Evolutionary conservation across 441 rosid species (phyloP).

Genomic region (Jatropha podagrica): DNA sequence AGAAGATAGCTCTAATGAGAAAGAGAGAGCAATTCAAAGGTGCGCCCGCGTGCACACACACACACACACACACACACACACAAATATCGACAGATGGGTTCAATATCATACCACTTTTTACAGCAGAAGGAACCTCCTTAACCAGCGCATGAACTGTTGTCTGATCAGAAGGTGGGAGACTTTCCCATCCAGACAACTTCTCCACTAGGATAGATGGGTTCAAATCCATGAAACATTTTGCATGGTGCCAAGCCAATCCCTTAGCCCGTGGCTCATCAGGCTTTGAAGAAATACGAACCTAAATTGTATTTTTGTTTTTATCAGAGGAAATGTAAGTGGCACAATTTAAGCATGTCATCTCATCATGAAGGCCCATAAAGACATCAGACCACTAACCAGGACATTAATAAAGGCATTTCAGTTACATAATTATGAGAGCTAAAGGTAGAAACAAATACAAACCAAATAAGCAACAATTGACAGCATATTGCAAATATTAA

Average conservation of each 20-base stretch:
- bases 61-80: not conserved
- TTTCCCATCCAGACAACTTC: conserved; percentile 76
- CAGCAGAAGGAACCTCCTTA: conserved; percentile 46
- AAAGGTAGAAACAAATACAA: conserved; percentile 3
- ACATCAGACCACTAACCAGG: not conserved
- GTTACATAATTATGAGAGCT: not conserved
- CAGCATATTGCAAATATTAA: not conserved
- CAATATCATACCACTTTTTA: conserved; percentile 45
- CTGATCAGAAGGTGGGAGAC: conserved; percentile 65
- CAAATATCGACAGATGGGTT: too few relatives aligned
- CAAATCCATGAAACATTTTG: conserved; percentile 62
- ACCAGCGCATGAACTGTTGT: conserved; percentile 46
- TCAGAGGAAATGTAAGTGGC: conserved; percentile 8
- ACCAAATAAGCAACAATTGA: not conserved
- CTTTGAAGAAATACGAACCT: conserved; percentile 83
- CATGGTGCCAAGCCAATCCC: conserved; percentile 85
- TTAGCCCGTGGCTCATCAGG: conserved; percentile 70
- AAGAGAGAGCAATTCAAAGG: conserved; percentile 14
- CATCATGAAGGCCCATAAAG: not conserved
- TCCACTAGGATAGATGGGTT: conserved; percentile 54
- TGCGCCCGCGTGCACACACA: not conserved
- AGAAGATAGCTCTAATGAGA: conserved; percentile 24
- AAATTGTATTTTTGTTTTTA: conserved; percentile 6
- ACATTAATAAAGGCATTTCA: conserved; percentile 1
- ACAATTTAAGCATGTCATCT: conserved; percentile 4